phyloP scores from a whole-genome alignment of 306 rosid genomes.

The Fragaria iinumae region DNA sequence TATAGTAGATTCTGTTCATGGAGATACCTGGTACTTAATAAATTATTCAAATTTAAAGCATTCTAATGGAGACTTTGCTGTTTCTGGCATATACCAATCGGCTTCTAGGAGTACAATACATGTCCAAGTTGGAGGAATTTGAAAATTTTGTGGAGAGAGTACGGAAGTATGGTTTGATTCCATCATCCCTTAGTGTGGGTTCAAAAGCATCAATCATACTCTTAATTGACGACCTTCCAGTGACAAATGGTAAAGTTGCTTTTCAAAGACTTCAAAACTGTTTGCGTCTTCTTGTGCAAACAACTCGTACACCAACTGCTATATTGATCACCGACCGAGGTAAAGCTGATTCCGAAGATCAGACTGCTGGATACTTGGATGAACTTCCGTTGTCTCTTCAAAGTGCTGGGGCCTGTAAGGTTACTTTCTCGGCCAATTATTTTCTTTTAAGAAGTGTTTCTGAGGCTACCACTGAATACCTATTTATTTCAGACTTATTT shows the following conservation, averaged over 20 bases:
- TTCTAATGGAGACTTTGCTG: slow-evolving; percentile 15
- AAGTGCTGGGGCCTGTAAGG: slow-evolving; percentile 97
- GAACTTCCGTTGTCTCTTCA: slow-evolving; percentile 66
- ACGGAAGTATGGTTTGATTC: slow-evolving; percentile 71
- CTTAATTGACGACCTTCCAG: slow-evolving; percentile 87
- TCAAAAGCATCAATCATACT: slow-evolving; percentile 62
- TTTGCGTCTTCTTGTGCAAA: slow-evolving; percentile 61
- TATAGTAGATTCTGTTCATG: slow-evolving; percentile 22
- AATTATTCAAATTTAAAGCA: slow-evolving; percentile 16
- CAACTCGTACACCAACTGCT: slow-evolving; percentile 76
- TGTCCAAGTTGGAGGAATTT: slow-evolving; percentile 89
- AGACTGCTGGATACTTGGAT: slow-evolving; percentile 47
- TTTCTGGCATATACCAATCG: slow-evolving; percentile 26
- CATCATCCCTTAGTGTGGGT: slow-evolving; percentile 45
- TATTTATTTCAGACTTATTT: background rate
- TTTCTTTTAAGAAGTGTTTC: slow-evolving; percentile 2
- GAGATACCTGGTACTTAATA: background rate
- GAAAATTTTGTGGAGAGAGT: slow-evolving; percentile 77
- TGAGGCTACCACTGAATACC: slow-evolving; percentile 22
- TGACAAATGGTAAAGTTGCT: slow-evolving; percentile 62
- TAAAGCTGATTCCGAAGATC: slow-evolving; percentile 67
- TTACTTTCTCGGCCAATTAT: slow-evolving; percentile 53
- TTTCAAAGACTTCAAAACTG: slow-evolving; percentile 63
- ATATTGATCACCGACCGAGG: slow-evolving; percentile 69
- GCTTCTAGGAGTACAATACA: slow-evolving; percentile 61